Base-by-base conservation (phyloP, 108 stramenopile species). In the Phaeodactylum tricornutum region DNA sequence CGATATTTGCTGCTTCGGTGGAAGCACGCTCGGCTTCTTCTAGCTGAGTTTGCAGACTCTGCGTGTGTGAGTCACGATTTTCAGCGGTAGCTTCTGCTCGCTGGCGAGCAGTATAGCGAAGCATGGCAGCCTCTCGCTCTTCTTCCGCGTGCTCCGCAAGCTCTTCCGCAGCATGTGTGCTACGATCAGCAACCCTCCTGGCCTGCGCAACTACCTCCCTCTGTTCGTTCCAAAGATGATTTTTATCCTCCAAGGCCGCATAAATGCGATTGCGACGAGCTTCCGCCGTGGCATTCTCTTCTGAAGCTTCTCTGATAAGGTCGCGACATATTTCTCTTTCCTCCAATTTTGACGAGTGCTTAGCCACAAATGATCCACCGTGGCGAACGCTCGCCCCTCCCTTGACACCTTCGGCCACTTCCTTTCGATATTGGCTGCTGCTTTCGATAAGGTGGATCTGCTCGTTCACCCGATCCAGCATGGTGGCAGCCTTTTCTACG, bases 121-220 rank as follows among this genome's bases (percentile, higher is more conserved):
- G 53, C 47, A 75, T 75, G 11, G 85, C 81, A 5, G 85, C 85
- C 60, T 82, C 85, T 47, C 79, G 60, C 41, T 87, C 85, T 62
- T 87, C 85, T 43, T 77, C 54, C 17, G 85, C 85, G 55, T 87
- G 78, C 36, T 82, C 80, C 17, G 78, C 80, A 33, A 87, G 48
- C 36, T 87, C 80, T 51, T 87, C 80, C 1, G 85, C 81, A 7
- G 64, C 44, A 16, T 63, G 61, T 9, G 62, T 42, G 34, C 65
- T 62, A 25, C 71, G 76, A 47, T 87, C 85, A 8, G 81, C 81
- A 35, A 64, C 51, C 38, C 55, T 80, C 40, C 81, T 50, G 12
- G 69, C 64, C 20, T 71, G 54, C 2, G 76, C 55, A 15, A 81
- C 85, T 12, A 59, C 47, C 22, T 87, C 78, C 1, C 79, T 63